Base-by-base conservation (phyloP, 495 filamentous ascomycete genomes). In the Penicillium herquei region DNA sequence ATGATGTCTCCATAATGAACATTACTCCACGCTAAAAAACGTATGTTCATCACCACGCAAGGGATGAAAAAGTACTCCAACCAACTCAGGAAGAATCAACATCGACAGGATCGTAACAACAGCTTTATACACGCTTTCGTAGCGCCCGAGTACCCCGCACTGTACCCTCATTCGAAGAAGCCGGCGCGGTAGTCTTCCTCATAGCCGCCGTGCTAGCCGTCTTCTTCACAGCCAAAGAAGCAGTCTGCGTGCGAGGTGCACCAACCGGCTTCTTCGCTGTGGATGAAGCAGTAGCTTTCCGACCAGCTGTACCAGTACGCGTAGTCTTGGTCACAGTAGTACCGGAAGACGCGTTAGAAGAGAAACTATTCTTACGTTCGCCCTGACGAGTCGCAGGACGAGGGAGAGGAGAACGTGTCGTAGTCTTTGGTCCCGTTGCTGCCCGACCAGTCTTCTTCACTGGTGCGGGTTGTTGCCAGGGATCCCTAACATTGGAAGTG, bases 271-370 rank as follows among this genome's bases (percentile, higher is more conserved):
- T 79, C 70, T 80, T 83, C 21, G 70, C 66, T 34, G 72, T 57
- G 11, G 70, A 63, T 13, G 71, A 70, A 11, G 75, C 77, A 54
- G 81, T 79, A 2, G 70, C 72, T 57, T 82, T 84, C 43, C 76
- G 74, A 11, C 74, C 59, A 7, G 70, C 68, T 3, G 78, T 69
- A 30, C 74, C 74, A 8, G 78, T 72, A 35, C 77, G 69, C 0
- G 79, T 75, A 1, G 76, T 66, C 49, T 85, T 86, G 26, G 83
- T 79, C 52, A 88, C 82, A 43, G 79, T 89, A 18, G 84, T 85
- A 3, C 74, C 75, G 1, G 73, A 76, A 6, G 79, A 81, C 6
- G 73, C 57, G 17, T 66, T 74, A 12, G 79, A 82, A 3, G 70
- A 76, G 39, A 70, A 64, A 42, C 74, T 77, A 26, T 66, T 71